Evolutionary conservation across 2,329 filamentous ascomycete genomes (phyloP), one percentile per base, ranked within the genome.

Genomic region (Botrytis paeoniae): DNA sequence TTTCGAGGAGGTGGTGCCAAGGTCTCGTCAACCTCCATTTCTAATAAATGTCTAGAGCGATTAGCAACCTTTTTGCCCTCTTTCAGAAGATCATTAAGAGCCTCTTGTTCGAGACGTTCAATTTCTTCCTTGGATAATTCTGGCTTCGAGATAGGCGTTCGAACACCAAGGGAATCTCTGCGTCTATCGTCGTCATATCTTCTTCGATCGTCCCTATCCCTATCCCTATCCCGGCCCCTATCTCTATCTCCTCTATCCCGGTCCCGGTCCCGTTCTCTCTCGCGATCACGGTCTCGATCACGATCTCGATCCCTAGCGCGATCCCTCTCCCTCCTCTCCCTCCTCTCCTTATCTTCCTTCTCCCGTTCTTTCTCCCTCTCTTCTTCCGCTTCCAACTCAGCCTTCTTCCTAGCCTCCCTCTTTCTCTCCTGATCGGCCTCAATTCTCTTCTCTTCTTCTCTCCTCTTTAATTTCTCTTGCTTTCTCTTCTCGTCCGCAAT

Each of bases 401-500:
- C 78, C 65, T 78, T 78, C 25, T 76, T 75, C 64, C 77, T 77
- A 41, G 78, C 78, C 63, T 81, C 79, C 76, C 82, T 78, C 73
- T 82, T 81, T 65, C 82, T 83, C 77, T 85, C 84, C 72, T 83
- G 83, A 62, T 86, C 82, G 48, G 82, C 83, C 73, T 86, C 84
- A 22, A 75, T 65, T 69, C 85, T 79, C 80, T 81, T 85, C 79
- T 82, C 84, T 79, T 80, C 85, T 78, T 82, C 86, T 86, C 82
- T 76, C 86, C 79, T 90, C 87, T 77, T 78, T n/a, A 78, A 76
- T 39, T 84, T 84, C 59, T 87, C 87, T 61, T 89, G 87, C 71
- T 86, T 85, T 41, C 84, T 84, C 78, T 89, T 89, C 80, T 91
- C 88, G 78, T 88, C 89, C 72, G 91, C 86, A 48, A 89, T 87